Base-by-base conservation (phyloP, 208 protist genomes). In the Kentomonas sorsogonicus region DNA sequence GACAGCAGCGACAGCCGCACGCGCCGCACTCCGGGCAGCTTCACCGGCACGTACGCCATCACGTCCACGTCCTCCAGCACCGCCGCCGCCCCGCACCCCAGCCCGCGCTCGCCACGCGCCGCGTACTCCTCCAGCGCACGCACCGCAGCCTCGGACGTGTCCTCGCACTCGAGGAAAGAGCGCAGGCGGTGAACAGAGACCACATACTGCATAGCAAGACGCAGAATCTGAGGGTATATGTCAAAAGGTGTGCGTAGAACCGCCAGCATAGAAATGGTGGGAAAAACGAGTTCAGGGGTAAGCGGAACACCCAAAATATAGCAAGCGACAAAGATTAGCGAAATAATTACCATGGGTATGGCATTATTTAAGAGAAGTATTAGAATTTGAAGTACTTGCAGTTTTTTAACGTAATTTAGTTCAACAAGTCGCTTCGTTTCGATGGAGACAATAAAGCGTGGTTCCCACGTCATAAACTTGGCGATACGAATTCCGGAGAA, bases 401-500 rank as follows among this genome's bases (percentile, higher is more conserved):
- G 59, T 15, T 72, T 47, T 6, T 61, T 46, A 23, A 82, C 62
- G 25, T 57, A 69, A 15, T 18, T 23, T 13, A 95, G 29, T 67
- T 94, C 81, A 16, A 63, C 48, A 10, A 27, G 22, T n/a, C 89
- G 61, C 1, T 69, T 61, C n/a, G 61, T 44, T 26, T 81, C 47
- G 43, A 96, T 72, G 7, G 30, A 15, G 1, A 48, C 23, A 1
- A 78, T 7, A 41, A 96, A 89, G 31, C 30, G 36, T 18, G 72
- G 54, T 58, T 97, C 92, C 87, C 91, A 97, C 1, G 72, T 77
- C 71, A 89, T 95, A 0, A 96, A 77, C 65, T 98, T 98, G 34
- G 95, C 78, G 11, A 97, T 76, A 40, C 86, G 72, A 15, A 97
- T 96, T 4, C 83, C 80, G 20, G 72, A 74, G 3, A 98, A 46